Evolutionary conservation across 2,329 filamentous ascomycete species (phyloP).

Genomic region (Diaporthe caulivora): DNA sequence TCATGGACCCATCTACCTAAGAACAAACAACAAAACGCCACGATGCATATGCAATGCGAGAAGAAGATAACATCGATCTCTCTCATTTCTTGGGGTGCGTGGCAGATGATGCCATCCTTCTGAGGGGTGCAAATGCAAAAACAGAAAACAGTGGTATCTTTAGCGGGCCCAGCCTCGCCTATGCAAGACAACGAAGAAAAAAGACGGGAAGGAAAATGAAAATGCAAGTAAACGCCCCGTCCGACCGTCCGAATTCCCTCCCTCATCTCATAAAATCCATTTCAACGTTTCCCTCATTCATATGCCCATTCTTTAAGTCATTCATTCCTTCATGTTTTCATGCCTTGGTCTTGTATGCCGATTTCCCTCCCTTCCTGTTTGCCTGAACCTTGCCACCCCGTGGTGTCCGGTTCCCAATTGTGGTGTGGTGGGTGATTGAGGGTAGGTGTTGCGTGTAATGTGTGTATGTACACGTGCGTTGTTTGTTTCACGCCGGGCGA

Average conservation of each 20-base stretch:
- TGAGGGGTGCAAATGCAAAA: slow-evolving; percentile 11
- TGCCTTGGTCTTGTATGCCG: slow-evolving; percentile 2
- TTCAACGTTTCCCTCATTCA: slow-evolving; percentile 9
- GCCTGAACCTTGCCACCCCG: neutral
- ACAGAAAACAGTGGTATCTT: slow-evolving; percentile 14
- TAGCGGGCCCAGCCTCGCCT: slow-evolving; percentile 26
- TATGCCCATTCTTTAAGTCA: neutral
- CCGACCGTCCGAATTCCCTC: neutral
- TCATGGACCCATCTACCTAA: slow-evolving; percentile 29
- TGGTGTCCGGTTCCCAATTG: neutral
- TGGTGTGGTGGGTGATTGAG: neutral
- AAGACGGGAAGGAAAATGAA: neutral
- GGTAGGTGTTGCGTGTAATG: neutral
- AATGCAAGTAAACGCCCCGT: neutral
- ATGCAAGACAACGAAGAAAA: neutral
- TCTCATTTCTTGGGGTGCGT: neutral
- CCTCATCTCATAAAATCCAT: slow-evolving; percentile 14
- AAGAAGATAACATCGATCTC: neutral
- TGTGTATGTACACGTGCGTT: neutral
- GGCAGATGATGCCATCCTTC: slow-evolving; percentile 15
- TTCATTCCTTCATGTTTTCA: slow-evolving; percentile 1
- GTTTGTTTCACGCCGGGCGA: neutral
- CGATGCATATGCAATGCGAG: slow-evolving; percentile 23
- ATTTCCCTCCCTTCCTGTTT: neutral
- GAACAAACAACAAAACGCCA: neutral